Base-by-base conservation (phyloP, 2,329 filamentous ascomycete genomes). In the Epichloe coenophiala region DNA sequence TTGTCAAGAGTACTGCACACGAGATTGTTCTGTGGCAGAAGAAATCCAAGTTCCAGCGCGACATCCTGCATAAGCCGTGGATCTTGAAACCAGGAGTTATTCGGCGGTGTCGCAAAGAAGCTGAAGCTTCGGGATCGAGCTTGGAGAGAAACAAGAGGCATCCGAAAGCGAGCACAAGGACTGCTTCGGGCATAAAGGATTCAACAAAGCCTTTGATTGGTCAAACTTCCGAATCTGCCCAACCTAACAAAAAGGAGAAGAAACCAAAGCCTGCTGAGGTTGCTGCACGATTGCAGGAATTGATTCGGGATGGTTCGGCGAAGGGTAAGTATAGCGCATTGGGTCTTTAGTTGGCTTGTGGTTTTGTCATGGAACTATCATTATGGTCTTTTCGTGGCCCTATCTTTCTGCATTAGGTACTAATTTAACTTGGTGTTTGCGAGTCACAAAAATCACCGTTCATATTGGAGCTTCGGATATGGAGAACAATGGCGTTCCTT, bases 11-110 rank as follows among this genome's bases (percentile, higher is more conserved):
- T 43, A 84, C 80, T 0, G 70, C 72, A 44, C 69, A 76, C 36
- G 81, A 85, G 60, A 67, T 83, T 3, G 62, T 59, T 7, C 76
- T 81, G 8, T 84, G 81, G 81, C 69, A 74, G 57, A 78, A 78
- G 63, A 67, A 73, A 43, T 55, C 61, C 17, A 63, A 62, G 33
- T 81, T 84, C 58, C 70, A 70, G 37, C 59, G 58, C 36, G 69
- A 76, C 4, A 67, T 80, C 5, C 66, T 84, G 13, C 61, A 63
- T 3, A 64, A 61, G 51, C 73, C 77, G 0, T 84, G 81, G 81
- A 60, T 72, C n/a, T 57, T 84, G 33, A 70, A 66, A 33, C 61
- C 63, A 21, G 69, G 66, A 51, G 70, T 75, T 49, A 66, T 81
- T 44, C 71, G 71, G 47, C 67, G 63, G 51, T 80, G 76, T 56